These are phyloP conservation scores for Ceratocystis destructans DNA, from an alignment of 2,329 filamentous ascomycete genomes.

Conservation along the genomic window DNA sequence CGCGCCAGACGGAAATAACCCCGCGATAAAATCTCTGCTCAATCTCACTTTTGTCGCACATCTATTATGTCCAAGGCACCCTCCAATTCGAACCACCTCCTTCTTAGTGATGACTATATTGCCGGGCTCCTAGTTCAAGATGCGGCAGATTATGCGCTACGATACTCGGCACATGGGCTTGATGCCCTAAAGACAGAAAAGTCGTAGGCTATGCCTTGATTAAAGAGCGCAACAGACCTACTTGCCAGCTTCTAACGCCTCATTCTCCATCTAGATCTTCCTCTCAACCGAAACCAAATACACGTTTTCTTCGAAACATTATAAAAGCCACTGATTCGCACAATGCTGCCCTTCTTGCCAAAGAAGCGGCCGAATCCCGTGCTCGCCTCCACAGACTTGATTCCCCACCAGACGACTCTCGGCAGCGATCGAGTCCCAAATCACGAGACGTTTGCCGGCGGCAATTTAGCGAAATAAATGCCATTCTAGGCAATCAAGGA, in stretches of 20 bases:
- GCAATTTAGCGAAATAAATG: conserved; percentile 47
- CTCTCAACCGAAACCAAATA: conserved; percentile 65
- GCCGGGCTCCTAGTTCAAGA: conserved; percentile 68
- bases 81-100: conserved; percentile 25
- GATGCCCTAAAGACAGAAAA: conserved; percentile 44
- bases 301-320: conserved; percentile 73
- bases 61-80: conserved; percentile 24
- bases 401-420: conserved; percentile 33
- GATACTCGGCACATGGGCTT: conserved; percentile 61
- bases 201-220: conserved; percentile 29
- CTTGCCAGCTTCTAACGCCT: background rate
- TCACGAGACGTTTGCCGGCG: conserved; percentile 29
- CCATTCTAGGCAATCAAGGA: conserved; percentile 34
- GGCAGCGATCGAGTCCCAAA: conserved; percentile 27
- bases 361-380: conserved; percentile 66
- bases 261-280: conserved; percentile 16
- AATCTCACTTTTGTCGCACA: background rate
- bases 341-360: conserved; percentile 74
- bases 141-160: conserved; percentile 57
- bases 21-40: background rate
- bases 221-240: background rate
- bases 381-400: conserved; percentile 53
- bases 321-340: conserved; percentile 79
- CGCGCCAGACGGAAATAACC: background rate
- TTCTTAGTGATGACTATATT: conserved; percentile 61